These are phyloP conservation scores for Hyaloperonospora arabidopsidis DNA, from an alignment of 352 stramenopile genomes.

Conservation along the genomic window DNA sequence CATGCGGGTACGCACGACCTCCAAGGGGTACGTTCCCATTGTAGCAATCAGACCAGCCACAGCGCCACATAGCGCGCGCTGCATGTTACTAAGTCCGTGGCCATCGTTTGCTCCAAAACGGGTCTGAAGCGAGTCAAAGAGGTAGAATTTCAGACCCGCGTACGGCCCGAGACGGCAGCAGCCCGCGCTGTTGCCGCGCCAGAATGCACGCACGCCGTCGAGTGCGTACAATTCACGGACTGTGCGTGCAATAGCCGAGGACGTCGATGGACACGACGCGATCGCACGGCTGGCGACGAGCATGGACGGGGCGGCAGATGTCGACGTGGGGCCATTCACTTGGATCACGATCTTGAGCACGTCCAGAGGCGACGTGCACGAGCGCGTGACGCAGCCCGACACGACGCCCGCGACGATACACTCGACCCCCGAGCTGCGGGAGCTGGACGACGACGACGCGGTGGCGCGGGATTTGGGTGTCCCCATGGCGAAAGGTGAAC, in stretches of 20 bases:
- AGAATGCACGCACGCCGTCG: conserved; percentile 69
- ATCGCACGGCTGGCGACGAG: conserved; percentile 23
- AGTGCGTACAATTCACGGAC: conserved; percentile 52
- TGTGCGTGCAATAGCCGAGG: conserved; percentile 36
- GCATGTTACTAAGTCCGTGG: conserved; percentile 34
- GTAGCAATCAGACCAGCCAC: conserved; percentile 60
- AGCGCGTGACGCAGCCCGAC: conserved; percentile 72
- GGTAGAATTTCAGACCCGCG: conserved; percentile 73
- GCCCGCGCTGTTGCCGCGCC: conserved; percentile 65
- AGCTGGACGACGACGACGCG: background rate
- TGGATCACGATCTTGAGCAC: conserved; percentile 84
- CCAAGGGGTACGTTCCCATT: conserved; percentile 69
- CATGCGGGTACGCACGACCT: conserved; percentile 77
- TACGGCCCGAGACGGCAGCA: conserved; percentile 74
- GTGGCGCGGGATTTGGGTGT: conserved; percentile 8
- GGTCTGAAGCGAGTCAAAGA: conserved; percentile 62
- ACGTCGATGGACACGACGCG: conserved; percentile 24
- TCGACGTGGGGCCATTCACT: conserved; percentile 40
- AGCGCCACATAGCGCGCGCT: conserved; percentile 53
- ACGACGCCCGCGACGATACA: conserved; percentile 67
- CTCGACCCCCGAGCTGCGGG: conserved; percentile 36
- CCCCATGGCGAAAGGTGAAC: conserved; percentile 11
- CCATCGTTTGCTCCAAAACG: conserved; percentile 25
- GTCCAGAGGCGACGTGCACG: conserved; percentile 71
- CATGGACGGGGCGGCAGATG: conserved; percentile 12